Evolutionary conservation across 306 rosid species (phyloP), one percentile per base, ranked within the genome.

Genomic region (Hylodesmum podocarpum): DNA sequence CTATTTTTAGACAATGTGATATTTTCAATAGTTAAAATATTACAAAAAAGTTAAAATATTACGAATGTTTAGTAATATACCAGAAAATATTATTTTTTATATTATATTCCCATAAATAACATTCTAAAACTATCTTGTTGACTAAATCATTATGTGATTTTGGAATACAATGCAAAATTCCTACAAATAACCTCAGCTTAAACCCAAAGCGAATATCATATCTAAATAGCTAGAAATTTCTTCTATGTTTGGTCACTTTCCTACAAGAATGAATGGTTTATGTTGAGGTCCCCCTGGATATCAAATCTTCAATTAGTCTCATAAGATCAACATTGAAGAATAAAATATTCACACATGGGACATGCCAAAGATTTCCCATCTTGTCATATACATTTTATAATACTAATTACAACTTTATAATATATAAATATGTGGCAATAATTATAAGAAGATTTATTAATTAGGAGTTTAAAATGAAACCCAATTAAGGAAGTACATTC

Each of bases 381-480:
- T 34, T 33, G 63, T 49, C 46, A 3, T 31, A 13, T 46, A 49
- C 24, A 51, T 33, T 71, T 71, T 71, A 70, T 19, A 50, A 49
- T 69, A 12, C 29, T 69, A 33, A 19, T 36, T 34, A 34, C 34
- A 71, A 53, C 24, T 53, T 51, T 33, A 13, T 31, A 15, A n/a
- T 9, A 33, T 54, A 37, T n/a, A n/a, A 72, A 34, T 34, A 36
- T 0, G 13, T 53, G 51, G 25, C 1, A 37, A 9, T 5, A 55
- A 6, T 54, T 55, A 57, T 29, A 16, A 18, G 63, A 27, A 67
- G 8, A 31, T 43, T 39, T 41, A 19, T 57, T 39, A 57, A 19
- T 57, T 29, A 19, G 3, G 31, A 47, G 44, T 58, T 79, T 22
- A 71, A 63, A 71, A 63, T 49, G 37, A 79, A 22, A 41, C 43